phyloP scores from a whole-genome alignment of 208 protist genomes.

The Entamoeba nuttalli region DNA sequence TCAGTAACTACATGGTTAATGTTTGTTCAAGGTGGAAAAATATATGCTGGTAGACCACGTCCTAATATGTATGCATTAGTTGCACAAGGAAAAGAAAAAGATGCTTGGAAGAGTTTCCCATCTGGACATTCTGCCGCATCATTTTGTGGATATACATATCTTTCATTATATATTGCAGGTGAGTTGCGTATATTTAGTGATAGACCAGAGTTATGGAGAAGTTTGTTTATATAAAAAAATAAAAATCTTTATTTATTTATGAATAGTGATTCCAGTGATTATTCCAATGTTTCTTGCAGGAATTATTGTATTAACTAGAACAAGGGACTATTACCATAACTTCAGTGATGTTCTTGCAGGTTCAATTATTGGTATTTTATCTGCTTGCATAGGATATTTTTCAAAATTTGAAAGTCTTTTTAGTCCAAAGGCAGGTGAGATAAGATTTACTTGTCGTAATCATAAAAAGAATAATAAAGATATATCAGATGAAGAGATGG shows the following conservation, averaged over 20 bases:
- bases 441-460: not conserved
- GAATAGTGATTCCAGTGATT: not conserved
- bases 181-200: not conserved
- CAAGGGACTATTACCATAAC: not conserved
- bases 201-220: no score
- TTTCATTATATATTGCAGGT: not conserved
- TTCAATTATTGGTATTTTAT: not conserved
- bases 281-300: not conserved
- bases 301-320: not conserved
- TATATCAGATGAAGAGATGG: no score
- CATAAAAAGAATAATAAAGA: no score
- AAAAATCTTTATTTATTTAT: no score
- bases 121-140: not conserved
- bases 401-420: not conserved
- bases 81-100: not conserved
- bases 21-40: not conserved
- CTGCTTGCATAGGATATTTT: not conserved
- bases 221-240: no score
- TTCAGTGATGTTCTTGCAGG: not conserved
- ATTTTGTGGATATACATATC: not conserved
- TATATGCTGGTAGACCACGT: not conserved
- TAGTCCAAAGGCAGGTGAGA: not conserved
- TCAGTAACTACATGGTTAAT: no score
- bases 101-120: not conserved
- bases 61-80: not conserved